These are phyloP conservation scores for Solanum pimpinellifolium DNA, from an alignment of 257 asterid species.

Conservation along the genomic window DNA sequence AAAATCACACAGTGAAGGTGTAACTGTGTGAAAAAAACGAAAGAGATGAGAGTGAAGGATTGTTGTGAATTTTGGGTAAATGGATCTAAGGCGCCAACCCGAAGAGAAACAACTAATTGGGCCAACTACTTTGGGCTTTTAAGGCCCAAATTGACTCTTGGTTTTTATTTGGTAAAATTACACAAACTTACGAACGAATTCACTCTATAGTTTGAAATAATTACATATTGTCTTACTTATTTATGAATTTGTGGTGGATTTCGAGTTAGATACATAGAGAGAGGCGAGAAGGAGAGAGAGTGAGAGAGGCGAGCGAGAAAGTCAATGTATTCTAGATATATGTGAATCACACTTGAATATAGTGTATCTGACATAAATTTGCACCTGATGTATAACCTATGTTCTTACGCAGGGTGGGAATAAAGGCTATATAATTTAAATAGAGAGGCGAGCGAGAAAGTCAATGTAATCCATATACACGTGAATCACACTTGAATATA, in stretches of 20 bases:
- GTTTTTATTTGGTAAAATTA: background rate
- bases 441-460: background rate
- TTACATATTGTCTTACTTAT: background rate
- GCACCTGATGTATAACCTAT: no score
- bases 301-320: no score
- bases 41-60: background rate
- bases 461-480: no score
- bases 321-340: no score
- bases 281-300: no score
- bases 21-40: background rate
- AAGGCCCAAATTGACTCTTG: background rate
- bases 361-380: no score
- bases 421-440: no score
- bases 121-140: background rate
- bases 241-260: background rate
- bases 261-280: background rate
- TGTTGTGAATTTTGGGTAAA: background rate
- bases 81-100: background rate
- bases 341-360: no score
- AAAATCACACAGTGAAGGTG: conserved; percentile 3
- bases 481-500: no score
- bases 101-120: background rate
- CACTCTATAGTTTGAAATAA: background rate
- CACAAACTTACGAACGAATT: background rate
- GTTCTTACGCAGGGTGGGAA: no score